Conservation (phyloP, 371 early-diverging fungal genomes). For the Syncephalastrum racemosum region DNA sequence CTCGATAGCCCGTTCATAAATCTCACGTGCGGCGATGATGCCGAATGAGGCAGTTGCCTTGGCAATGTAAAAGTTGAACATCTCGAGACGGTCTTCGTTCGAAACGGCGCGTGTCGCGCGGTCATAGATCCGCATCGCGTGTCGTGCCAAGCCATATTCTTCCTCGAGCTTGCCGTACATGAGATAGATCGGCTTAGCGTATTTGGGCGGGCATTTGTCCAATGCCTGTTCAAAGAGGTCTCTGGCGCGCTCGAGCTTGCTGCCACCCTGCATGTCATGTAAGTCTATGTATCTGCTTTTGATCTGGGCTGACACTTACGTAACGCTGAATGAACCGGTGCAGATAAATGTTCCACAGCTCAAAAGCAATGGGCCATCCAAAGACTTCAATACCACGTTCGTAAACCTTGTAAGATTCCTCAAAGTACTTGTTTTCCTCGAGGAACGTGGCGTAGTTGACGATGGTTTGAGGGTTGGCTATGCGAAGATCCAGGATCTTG, state of each 20-base stretch:
- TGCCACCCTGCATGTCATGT: constrained; percentile 58
- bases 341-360: constrained; percentile 96
- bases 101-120: constrained; percentile 82
- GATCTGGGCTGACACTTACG: constrained; percentile 37
- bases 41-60: constrained; percentile 89
- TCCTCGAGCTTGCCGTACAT: constrained; percentile 95
- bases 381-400: constrained; percentile 96
- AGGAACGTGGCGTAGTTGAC: constrained; percentile 92
- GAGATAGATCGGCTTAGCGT: constrained; percentile 85
- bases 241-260: constrained; percentile 89
- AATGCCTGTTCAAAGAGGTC: constrained; percentile 96
- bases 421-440: constrained; percentile 88
- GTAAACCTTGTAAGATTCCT: constrained; percentile 93
- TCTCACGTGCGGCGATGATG: constrained; percentile 81
- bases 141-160: constrained; percentile 87
- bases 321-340: constrained; percentile 84
- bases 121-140: constrained; percentile 93
- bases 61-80: constrained; percentile 89
- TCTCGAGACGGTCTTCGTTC: constrained; percentile 74
- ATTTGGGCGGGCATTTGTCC: constrained; percentile 83
- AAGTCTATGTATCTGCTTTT: neutral
- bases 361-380: constrained; percentile 95
- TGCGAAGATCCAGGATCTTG: constrained; percentile 87
- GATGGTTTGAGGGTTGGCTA: constrained; percentile 93
- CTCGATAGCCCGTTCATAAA: constrained; percentile 91